Evolutionary conservation across 441 rosid genomes (phyloP).

Genomic region (Macaranga tanarius): DNA sequence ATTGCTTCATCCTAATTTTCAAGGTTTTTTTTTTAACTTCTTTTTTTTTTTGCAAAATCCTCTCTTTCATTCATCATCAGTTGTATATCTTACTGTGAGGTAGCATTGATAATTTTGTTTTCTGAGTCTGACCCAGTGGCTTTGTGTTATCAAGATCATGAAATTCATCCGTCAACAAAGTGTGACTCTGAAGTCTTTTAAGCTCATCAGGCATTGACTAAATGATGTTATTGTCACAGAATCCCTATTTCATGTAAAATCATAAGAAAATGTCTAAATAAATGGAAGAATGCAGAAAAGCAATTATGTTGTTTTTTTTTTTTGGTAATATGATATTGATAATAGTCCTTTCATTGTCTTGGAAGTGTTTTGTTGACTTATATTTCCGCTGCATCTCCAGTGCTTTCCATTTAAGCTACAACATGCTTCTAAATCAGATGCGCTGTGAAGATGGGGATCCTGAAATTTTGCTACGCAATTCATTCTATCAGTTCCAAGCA

Average conservation of each 20-base stretch:
- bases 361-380: conserved; percentile 16
- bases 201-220: background rate
- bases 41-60: background rate
- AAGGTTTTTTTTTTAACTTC: background rate
- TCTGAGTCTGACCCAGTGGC: background rate
- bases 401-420: conserved; percentile 97
- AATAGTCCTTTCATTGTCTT: conserved; percentile 1
- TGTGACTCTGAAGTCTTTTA: background rate
- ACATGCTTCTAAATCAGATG: conserved; percentile 97
- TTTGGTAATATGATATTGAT: background rate
- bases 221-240: conserved; percentile 1
- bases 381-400: conserved; percentile 42
- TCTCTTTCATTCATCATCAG: background rate
- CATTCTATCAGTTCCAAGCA: conserved; percentile 98
- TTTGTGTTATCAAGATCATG: background rate
- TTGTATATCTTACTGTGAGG: background rate
- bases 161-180: background rate
- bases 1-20: background rate
- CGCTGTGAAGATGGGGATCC: conserved; percentile 95
- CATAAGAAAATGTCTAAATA: background rate
- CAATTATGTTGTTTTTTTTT: background rate
- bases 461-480: conserved; percentile 92
- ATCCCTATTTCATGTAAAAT: background rate
- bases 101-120: background rate
- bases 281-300: background rate